Evolutionary conservation across 169 alveolate genomes (phyloP).

Genomic region (Plasmodium berghei): DNA sequence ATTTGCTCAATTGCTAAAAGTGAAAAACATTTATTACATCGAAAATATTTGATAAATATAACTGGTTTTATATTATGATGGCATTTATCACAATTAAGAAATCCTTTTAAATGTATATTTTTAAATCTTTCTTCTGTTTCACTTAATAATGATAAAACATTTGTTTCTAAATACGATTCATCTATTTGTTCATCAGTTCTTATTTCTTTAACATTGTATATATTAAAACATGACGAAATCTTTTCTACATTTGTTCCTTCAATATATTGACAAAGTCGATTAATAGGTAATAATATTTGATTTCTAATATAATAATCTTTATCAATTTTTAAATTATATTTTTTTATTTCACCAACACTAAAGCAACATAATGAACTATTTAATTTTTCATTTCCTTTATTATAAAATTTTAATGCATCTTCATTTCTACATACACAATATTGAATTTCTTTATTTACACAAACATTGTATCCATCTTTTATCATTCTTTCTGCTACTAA

Average conservation of each 20-base stretch:
- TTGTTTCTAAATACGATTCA: slow-evolving; percentile 53
- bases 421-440: slow-evolving; percentile 91
- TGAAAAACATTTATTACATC: slow-evolving; percentile 47
- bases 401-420: slow-evolving; percentile 38
- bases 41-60: slow-evolving; percentile 60
- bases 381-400: slow-evolving; percentile 53
- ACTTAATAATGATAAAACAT: slow-evolving; percentile 52
- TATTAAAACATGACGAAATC: slow-evolving; percentile 73
- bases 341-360: slow-evolving; percentile 90
- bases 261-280: slow-evolving; percentile 92
- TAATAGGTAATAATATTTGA: slow-evolving; percentile 94
- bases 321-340: slow-evolving; percentile 87
- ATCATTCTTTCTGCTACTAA: slow-evolving; percentile 94
- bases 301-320: slow-evolving; percentile 93
- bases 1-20: slow-evolving; percentile 43
- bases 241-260: slow-evolving; percentile 91
- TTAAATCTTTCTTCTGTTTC: slow-evolving; percentile 69
- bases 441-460: slow-evolving; percentile 93
- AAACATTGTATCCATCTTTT: slow-evolving; percentile 87
- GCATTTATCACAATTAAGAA: slow-evolving; percentile 39
- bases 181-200: slow-evolving; percentile 53
- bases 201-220: slow-evolving; percentile 60
- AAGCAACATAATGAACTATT: slow-evolving; percentile 90
- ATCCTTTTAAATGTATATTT: slow-evolving; percentile 70
- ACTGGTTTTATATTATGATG: slow-evolving; percentile 52